These are phyloP conservation scores for Calvatia gigantea DNA, from an alignment of 768 basidiomycete genomes.

Conservation along the genomic window DNA sequence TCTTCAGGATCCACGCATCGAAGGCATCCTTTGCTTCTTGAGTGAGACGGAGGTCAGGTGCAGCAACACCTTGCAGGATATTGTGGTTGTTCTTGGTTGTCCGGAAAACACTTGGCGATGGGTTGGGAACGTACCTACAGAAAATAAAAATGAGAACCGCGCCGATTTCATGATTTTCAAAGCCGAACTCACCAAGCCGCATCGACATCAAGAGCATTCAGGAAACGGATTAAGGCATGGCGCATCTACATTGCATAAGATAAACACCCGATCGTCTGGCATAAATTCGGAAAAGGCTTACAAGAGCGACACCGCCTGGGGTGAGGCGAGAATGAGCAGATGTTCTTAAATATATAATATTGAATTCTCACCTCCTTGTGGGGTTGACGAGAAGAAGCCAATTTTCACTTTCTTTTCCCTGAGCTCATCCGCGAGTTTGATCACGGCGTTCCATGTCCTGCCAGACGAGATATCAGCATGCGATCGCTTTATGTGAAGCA, in stretches of 20 bases:
- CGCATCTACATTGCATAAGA: constrained; percentile 60
- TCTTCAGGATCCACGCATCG: constrained; percentile 87
- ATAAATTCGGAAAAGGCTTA: constrained; percentile 40
- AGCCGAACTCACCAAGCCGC: constrained; percentile 63
- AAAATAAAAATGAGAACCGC: neutral
- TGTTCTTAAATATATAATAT: neutral
- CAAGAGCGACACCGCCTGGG: constrained; percentile 88
- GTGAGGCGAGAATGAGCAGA: constrained; percentile 18
- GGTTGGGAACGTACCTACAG: constrained; percentile 81
- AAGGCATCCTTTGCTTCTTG: constrained; percentile 77
- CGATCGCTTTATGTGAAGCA: neutral
- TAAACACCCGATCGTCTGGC: constrained; percentile 19
- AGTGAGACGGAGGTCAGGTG: constrained; percentile 72
- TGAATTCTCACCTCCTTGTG: constrained; percentile 72
- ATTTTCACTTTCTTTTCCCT: constrained; percentile 86
- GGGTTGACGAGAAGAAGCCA: constrained; percentile 93
- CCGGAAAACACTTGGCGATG: constrained; percentile 85
- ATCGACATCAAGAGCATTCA: constrained; percentile 76
- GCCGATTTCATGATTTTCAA: neutral
- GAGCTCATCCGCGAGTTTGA: constrained; percentile 79
- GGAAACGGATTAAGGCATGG: constrained; percentile 87
- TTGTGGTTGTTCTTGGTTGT: constrained; percentile 96
- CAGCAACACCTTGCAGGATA: constrained; percentile 89
- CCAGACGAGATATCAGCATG: constrained; percentile 12
- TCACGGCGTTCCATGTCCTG: constrained; percentile 79